phyloP scores from a whole-genome alignment of 2,329 filamentous ascomycete species.

The Bimuria novae-zelandiae region DNA sequence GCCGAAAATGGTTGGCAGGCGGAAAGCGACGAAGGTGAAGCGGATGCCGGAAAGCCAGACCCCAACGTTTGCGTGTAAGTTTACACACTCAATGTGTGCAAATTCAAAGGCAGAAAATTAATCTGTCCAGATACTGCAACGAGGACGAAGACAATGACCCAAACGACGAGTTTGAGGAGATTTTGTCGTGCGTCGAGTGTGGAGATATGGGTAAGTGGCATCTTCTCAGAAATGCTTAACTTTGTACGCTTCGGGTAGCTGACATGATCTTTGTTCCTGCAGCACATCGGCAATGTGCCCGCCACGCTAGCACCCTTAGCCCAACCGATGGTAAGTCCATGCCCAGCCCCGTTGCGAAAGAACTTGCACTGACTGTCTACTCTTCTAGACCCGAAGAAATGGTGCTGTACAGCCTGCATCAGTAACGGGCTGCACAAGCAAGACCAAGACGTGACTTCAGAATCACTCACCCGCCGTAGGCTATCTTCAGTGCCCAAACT shows the following conservation, averaged over 20 bases:
- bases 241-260: slow-evolving; percentile 43
- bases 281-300: slow-evolving; percentile 92
- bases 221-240: slow-evolving; percentile 21
- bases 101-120: slow-evolving; percentile 14
- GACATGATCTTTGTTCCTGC: slow-evolving; percentile 54
- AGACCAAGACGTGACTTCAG: slow-evolving; percentile 47
- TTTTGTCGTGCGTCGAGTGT: slow-evolving; percentile 76
- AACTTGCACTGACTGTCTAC: slow-evolving; percentile 23
- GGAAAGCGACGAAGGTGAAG: slow-evolving; percentile 59
- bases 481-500: slow-evolving; percentile 68
- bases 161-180: slow-evolving; percentile 78
- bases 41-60: slow-evolving; percentile 58
- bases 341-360: slow-evolving; percentile 8
- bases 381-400: slow-evolving; percentile 58
- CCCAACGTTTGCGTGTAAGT: slow-evolving; percentile 69
- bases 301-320: slow-evolving; percentile 67
- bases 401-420: slow-evolving; percentile 66
- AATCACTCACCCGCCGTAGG: slow-evolving; percentile 51
- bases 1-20: slow-evolving; percentile 60
- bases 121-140: slow-evolving; percentile 70
- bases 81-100: background rate
- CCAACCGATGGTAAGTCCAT: slow-evolving; percentile 65
- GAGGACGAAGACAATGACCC: slow-evolving; percentile 83
- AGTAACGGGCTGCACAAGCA: slow-evolving; percentile 48
- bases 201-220: slow-evolving; percentile 75